Percentiles rank a stretch among this genome's conserved stretches.
Conservation (phyloP, 441 rosid genomes). For the Lepidium campestre region DNA sequence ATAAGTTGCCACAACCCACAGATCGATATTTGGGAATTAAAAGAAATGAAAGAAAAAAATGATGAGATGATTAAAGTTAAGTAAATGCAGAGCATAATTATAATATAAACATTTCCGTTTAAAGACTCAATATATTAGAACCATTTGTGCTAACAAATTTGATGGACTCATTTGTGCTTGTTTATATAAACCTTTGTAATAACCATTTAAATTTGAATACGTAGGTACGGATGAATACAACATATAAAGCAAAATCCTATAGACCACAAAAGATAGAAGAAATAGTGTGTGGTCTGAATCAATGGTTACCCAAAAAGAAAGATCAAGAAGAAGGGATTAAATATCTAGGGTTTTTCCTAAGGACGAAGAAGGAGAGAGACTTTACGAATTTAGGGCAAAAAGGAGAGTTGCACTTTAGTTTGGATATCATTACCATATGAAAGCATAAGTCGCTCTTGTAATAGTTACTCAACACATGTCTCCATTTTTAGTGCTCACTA, state of each 20-base stretch:
- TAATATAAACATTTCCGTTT: constrained; percentile 1
- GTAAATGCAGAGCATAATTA: too few species aligned
- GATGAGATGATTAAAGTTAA: too few species aligned
- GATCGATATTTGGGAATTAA: too few species aligned
- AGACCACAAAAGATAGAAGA: constrained; percentile 24
- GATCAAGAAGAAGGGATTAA: constrained; percentile 21
- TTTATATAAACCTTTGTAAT: constrained; percentile 21
- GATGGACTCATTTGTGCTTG: constrained; percentile 25
- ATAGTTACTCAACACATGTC: constrained; percentile 34
- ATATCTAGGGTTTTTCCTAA: constrained; percentile 26
- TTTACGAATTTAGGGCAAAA: constrained; percentile 28
- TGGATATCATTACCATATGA: constrained; percentile 18
- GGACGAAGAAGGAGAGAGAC: constrained; percentile 27
- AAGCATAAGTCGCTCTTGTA: constrained; percentile 33
- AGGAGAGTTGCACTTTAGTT: constrained; percentile 15
- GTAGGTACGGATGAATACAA: constrained; percentile 27
- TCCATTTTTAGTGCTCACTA: constrained; percentile 21
- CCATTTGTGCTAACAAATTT: constrained; percentile 1
- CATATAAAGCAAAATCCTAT: constrained; percentile 30
- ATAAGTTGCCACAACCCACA: too few species aligned
- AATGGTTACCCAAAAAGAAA: constrained; percentile 33
- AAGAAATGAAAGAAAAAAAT: too few species aligned
- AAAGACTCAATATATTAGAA: not conserved
- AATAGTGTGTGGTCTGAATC: constrained; percentile 31
- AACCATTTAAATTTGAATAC: constrained; percentile 26